A percentile compares a stretch with the other conserved stretches of the same genome.
Conservation (phyloP, 164 flowering plant genomes). For the Stephania japonica region DNA sequence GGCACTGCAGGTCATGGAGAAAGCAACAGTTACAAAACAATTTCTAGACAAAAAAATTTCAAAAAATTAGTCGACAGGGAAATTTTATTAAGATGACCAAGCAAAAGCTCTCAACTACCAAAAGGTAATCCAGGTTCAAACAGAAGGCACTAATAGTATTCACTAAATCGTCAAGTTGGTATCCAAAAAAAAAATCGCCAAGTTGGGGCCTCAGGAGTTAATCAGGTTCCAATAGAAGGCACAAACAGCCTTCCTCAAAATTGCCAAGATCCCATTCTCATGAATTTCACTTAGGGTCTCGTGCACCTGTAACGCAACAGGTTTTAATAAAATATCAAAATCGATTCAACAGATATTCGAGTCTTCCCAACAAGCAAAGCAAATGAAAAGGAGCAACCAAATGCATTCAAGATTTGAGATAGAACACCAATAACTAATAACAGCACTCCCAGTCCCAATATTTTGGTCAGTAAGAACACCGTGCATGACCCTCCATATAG, state of each 20-base stretch:
- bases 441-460: background rate
- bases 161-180: background rate
- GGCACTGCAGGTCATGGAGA: slow-evolving; percentile 28
- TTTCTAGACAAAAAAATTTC: background rate
- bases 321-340: background rate
- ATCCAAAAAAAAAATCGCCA: too few relatives aligned
- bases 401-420: background rate
- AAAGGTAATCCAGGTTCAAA: background rate
- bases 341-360: background rate
- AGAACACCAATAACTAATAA: too few relatives aligned
- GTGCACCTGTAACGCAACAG: background rate
- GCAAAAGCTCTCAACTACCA: background rate
- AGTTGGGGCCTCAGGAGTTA: too few relatives aligned
- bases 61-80: background rate
- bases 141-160: background rate
- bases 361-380: background rate
- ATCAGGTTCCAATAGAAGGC: background rate
- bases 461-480: background rate
- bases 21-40: background rate
- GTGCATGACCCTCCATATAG: background rate
- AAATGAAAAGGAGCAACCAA: background rate
- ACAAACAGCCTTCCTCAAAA: background rate
- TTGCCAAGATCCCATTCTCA: background rate
- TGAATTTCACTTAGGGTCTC: background rate
- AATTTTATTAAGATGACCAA: background rate